Evolutionary conservation across 192 early-diverging fungal species (phyloP).

Genomic region (Umbelopsis sp.): DNA sequence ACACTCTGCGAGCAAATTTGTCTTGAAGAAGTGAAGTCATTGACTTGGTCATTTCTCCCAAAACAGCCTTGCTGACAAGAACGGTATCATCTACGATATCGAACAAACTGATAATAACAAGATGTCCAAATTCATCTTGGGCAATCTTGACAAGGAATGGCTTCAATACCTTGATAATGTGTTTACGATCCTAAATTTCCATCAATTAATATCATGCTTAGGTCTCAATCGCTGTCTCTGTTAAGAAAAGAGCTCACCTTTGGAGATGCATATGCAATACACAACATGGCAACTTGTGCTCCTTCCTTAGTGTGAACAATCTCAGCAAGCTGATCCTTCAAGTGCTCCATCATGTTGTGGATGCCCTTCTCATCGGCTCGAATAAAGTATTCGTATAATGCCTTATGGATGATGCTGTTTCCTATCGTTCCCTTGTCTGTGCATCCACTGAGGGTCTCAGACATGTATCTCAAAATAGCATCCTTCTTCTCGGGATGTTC

Average conservation of each 20-base stretch:
- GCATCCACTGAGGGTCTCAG: conserved; percentile 66
- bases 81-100: conserved; percentile 96
- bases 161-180: conserved; percentile 86
- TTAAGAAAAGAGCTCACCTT: no score
- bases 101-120: conserved; percentile 80
- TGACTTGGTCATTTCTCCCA: conserved; percentile 60
- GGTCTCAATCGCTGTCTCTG: no score
- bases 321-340: conserved; percentile 83
- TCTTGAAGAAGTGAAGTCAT: conserved; percentile 57
- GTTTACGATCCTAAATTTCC: conserved; percentile 73
- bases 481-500: conserved; percentile 73
- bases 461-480: conserved; percentile 70
- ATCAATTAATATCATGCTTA: not conserved
- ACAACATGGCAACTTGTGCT: conserved; percentile 82
- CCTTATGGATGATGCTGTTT: conserved; percentile 84
- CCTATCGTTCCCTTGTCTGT: conserved; percentile 83
- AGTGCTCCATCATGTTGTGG: conserved; percentile 69
- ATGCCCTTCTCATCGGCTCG: conserved; percentile 64
- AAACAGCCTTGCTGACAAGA: conserved; percentile 73
- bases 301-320: conserved; percentile 95
- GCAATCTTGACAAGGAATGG: conserved; percentile 78
- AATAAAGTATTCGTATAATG: conserved; percentile 82
- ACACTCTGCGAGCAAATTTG: conserved; percentile 78
- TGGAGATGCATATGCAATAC: conserved; percentile 73
- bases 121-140: conserved; percentile 87